Base-by-base conservation (phyloP, 2,329 filamentous ascomycete genomes). In the Parastagonospora nodorum region DNA sequence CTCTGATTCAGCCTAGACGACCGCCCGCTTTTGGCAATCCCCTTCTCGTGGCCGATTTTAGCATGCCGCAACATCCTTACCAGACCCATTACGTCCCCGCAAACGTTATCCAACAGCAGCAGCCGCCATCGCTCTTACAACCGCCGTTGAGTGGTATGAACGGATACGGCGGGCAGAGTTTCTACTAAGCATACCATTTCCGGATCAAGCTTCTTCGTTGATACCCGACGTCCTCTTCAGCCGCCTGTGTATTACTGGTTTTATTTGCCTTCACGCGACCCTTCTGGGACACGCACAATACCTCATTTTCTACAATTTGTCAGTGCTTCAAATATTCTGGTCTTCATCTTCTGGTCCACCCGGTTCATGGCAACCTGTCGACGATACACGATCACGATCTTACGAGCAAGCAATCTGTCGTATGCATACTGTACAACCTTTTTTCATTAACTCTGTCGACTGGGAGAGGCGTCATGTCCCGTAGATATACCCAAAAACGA, bases 31-130 rank as follows among this genome's bases (percentile, higher is more conserved):
- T 85, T 35, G 75, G 87, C 5, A 93, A 93, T 64, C 90, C 90
- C 1, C 74, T 93, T 33, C 84, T 83, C 19, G 80, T 80, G 19
- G 89, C 89, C 1, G 89, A 94, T 67, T 94, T 94, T 69, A 87
- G 81, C 19, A 79, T 88, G 60, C 87, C 89, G 4, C 87, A 90
- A 57, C 89, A 92, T 73, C 90, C 91, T 1, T 95, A 94, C 66
- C 87, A 90, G 67, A 85, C 86, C 43, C 87, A 87, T 74, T 95
- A 93, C 63, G 86, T 91, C 55, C 87, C 89, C 31, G 88, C 89
- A 1, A 88, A 82, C 59, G 80, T 75, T 14, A 65, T 64, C n/a
- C 64, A 67, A 42, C 63, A 66, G 42, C 61, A 64, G 37, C 60
- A 62, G 40, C 58, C 57, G 11, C 49, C 58, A 2, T 59, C 57